Base-by-base conservation (phyloP, 2,329 filamentous ascomycete species). In the Aspergillus brasiliensis region DNA sequence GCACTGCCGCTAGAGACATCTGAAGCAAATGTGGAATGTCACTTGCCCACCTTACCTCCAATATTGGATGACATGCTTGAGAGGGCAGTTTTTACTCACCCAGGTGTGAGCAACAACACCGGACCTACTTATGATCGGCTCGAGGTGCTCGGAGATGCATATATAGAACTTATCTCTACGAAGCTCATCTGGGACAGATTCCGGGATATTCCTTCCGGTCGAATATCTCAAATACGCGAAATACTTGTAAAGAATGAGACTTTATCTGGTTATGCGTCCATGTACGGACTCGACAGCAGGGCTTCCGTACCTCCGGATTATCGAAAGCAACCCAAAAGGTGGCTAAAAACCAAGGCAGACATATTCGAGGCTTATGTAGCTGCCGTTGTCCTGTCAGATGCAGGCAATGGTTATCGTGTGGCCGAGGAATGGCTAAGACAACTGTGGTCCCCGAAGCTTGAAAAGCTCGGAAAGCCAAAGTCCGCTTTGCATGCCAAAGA, bases 341-440 rank as follows among this genome's bases (percentile, higher is more conserved):
- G 84, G 61, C 83, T 80, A 13, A 97, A 97, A 75, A 86, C 92
- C 8, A 82, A 90, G 58, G 93, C 89, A 8, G 94, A 98, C 71
- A 83, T 97, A 17, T 96, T 97, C 68, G 94, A 98, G 74, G 90
- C 94, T 0, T 97, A 96, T 67, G 86, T 96, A 15, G 93, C 90
- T 8, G 93, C 90, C 3, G 77, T 93, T 5, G 84, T 96, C 34
- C 78, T 91, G 2, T 87, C 88, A 1, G 85, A 92, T 67, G 82
- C 86, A 0, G 75, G 78, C 3, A 73, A 85, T 49, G 92, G 93
- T 1, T 83, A 89, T 49, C 63, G 75, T 7, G 82, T 81, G 2
- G 88, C 84, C 2, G 83, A 88, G 54, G 73, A 82, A 13, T 98
- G 92, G 92, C 78, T 97, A 48, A 88, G 86, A 53, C 78, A 82